Conservation (phyloP, 2,329 filamentous ascomycete genomes). For the Colletotrichum sp. region DNA sequence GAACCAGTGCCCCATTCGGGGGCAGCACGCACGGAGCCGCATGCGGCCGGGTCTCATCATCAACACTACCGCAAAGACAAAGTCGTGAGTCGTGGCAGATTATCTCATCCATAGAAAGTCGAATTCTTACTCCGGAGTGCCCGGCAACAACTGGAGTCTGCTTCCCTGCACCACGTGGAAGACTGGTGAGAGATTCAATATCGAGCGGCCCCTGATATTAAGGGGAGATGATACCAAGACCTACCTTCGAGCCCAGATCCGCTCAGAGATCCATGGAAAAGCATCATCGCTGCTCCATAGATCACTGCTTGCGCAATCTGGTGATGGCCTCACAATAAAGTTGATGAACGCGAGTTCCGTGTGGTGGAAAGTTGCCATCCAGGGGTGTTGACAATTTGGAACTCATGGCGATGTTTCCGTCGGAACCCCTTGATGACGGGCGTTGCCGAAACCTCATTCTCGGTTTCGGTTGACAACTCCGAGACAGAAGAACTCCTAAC, state of each 20-base stretch:
- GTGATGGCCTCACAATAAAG: neutral
- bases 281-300: neutral
- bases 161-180: conserved; percentile 8
- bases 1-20: conserved; percentile 2
- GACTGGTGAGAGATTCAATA: neutral
- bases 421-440: neutral
- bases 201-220: conserved; percentile 7
- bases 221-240: neutral
- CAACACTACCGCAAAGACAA: neutral
- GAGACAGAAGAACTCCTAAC: neutral
- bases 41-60: neutral
- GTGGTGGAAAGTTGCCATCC: neutral
- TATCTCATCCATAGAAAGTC: neutral
- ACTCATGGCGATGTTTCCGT: neutral
- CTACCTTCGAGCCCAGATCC: neutral
- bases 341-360: neutral
- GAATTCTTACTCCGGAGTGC: neutral
- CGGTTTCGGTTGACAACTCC: neutral
- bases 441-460: neutral
- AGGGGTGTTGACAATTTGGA: neutral
- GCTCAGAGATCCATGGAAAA: neutral
- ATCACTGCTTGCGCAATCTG: neutral
- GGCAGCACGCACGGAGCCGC: neutral
- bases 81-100: neutral
- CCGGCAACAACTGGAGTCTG: neutral